Percentiles rank a stretch among this genome's conserved stretches.
These are phyloP conservation scores for Ophiostoma ips DNA, from an alignment of 2,329 filamentous ascomycete genomes.

Conservation along the genomic window DNA sequence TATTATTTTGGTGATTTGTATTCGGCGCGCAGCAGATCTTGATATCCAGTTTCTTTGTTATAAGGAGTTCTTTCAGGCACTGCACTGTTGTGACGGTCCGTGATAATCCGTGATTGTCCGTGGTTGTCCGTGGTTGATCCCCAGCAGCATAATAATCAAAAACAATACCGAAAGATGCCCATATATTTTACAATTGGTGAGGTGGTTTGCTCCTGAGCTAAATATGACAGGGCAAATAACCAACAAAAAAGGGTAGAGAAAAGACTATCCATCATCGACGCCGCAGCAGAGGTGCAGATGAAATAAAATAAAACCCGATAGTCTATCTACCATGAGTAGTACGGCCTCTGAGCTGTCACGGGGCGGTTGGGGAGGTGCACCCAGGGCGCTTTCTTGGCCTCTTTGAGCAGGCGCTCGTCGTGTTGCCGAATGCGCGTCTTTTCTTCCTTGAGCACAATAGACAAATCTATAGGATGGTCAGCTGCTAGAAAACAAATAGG, in stretches of 20 bases:
- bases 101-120: too few species aligned
- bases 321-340: slow-evolving; percentile 85
- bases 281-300: background rate
- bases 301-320: too few species aligned
- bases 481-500: background rate
- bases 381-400: slow-evolving; percentile 67
- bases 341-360: slow-evolving; percentile 71
- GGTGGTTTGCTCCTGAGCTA: too few species aligned
- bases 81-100: background rate
- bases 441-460: slow-evolving; percentile 82
- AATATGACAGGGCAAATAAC: too few species aligned
- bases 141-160: too few species aligned
- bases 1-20: background rate
- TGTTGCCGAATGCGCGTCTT: slow-evolving; percentile 72
- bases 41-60: background rate
- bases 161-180: too few species aligned
- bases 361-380: slow-evolving; percentile 75
- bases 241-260: too few species aligned
- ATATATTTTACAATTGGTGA: too few species aligned
- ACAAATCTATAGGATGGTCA: slow-evolving; percentile 45
- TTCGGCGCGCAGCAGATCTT: background rate
- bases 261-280: background rate
- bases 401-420: slow-evolving; percentile 63
- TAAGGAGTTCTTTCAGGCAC: too few species aligned
- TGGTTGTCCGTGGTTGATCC: too few species aligned